These are phyloP conservation scores for Blepharisma undulans DNA, from an alignment of 169 alveolate genomes.

Conservation along the genomic window DNA sequence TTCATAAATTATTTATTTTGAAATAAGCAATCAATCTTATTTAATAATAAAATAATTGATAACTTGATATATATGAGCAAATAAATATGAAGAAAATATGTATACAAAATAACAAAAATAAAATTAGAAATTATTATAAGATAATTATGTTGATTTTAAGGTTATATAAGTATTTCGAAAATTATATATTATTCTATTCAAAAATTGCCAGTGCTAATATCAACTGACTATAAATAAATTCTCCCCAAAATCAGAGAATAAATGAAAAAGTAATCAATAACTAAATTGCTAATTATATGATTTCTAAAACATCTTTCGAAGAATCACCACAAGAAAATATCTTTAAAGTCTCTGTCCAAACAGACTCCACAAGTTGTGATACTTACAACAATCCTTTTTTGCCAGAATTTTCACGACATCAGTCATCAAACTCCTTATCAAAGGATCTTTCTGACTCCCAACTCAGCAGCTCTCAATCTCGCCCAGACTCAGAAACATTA, in stretches of 20 bases:
- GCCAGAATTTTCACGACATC: neutral
- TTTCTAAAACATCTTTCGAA: neutral
- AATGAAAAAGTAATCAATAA: neutral
- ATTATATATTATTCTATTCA: too few species aligned
- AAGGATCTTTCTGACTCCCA: neutral
- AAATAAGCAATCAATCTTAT: too few species aligned
- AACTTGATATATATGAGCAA: too few species aligned
- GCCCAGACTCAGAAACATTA: neutral
- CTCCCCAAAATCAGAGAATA: neutral
- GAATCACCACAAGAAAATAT: neutral
- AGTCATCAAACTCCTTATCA: neutral
- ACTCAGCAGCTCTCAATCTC: neutral
- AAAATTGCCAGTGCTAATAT: neutral
- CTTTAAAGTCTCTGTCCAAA: neutral
- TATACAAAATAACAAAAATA: too few species aligned
- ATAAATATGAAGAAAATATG: too few species aligned
- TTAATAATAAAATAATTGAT: too few species aligned
- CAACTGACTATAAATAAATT: neutral
- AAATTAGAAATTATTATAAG: too few species aligned
- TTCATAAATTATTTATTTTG: neutral
- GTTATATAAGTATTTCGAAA: neutral
- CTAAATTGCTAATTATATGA: neutral
- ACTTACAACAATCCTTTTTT: neutral
- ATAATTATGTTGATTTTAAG: too few species aligned
- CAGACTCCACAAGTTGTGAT: neutral